Evolutionary conservation across 169 alveolate species (phyloP).

Genomic region (Plasmodium fragile): DNA sequence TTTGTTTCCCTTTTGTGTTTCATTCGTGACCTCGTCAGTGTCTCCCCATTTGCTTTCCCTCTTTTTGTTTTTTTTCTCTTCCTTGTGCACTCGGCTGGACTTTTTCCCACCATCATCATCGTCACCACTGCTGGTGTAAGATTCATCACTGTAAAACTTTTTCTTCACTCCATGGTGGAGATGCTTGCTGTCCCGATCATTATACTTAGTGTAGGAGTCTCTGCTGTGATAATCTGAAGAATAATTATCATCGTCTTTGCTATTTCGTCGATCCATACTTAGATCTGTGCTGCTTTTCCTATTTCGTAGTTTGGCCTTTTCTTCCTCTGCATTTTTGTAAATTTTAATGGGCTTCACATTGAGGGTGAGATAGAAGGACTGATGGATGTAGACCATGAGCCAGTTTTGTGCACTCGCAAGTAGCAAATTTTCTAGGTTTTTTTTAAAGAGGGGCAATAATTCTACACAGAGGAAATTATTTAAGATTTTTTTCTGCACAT

Average conservation of each 20-base stretch:
- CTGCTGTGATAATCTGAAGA: neutral
- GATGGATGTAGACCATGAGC: slow-evolving; percentile 69
- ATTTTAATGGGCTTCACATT: slow-evolving; percentile 56
- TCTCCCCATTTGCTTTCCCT: neutral
- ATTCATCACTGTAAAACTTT: slow-evolving; percentile 44
- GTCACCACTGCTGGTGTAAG: neutral
- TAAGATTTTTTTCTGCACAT: slow-evolving; percentile 76
- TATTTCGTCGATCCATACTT: neutral
- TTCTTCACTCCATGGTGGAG: neutral
- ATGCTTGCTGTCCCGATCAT: neutral
- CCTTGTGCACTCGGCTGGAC: neutral
- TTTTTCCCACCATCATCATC: neutral
- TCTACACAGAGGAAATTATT: slow-evolving; percentile 75
- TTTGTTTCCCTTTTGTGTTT: neutral
- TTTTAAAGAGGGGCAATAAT: slow-evolving; percentile 76
- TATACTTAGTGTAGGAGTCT: neutral
- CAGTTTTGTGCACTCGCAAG: slow-evolving; percentile 75
- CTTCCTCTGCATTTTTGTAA: neutral
- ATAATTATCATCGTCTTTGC: neutral
- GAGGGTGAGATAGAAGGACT: slow-evolving; percentile 55
- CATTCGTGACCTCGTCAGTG: neutral
- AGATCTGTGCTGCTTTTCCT: neutral
- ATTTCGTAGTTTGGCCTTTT: neutral
- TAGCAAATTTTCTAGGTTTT: slow-evolving; percentile 63
- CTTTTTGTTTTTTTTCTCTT: slow-evolving; percentile 15